Base-by-base conservation (phyloP, 83 land plant species). In the Isoetes engelmannii region DNA sequence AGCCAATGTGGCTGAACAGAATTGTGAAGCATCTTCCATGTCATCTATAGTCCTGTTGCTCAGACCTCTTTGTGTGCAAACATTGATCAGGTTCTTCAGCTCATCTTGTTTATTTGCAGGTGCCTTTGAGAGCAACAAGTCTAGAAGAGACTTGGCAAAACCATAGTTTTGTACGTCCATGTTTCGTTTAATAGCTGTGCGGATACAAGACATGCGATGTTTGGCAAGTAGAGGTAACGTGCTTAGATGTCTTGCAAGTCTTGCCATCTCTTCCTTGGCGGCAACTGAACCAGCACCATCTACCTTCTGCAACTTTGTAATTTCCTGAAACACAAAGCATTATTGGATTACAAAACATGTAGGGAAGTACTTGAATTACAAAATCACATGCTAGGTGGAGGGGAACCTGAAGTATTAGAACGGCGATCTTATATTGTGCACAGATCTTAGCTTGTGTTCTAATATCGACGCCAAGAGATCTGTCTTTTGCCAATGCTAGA, bases 91-190 rank as follows among this genome's bases (percentile, higher is more conserved):
- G 67, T 87, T 84, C 54, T 89, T 74, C 67, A 94, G 70, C 48
- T 95, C 99, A 47, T 95, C 93, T 71, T 95, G 99, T 79, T 95
- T 95, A 50, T 80, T 80, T 18, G 85, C 69, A 65, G 99, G 99
- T 44, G 99, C 99, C 77, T 86, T 95, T 6, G 99, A 90, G 20
- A 87, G 75, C 4, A 95, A 87, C 57, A 95, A 85, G 13, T 90
- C 97, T 17, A 95, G 93, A 90, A 86, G 84, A 56, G 82, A 83
- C 63, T 91, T 95, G 19, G 93, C 70, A 76, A 88, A 95, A 17
- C 73, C 87, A 75, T 77, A 95, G 72, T 95, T 95, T 57, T 95
- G 99, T 13, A 95, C 99, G 63, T 95, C 99, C 90, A 95, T 95
- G 71, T 95, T 95, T 50, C 91, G 69, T 63, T 91, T 95, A 6